Evolutionary conservation across 1,139 yeast genomes (phyloP).

Genomic region (Suhomyces bokatorum): DNA sequence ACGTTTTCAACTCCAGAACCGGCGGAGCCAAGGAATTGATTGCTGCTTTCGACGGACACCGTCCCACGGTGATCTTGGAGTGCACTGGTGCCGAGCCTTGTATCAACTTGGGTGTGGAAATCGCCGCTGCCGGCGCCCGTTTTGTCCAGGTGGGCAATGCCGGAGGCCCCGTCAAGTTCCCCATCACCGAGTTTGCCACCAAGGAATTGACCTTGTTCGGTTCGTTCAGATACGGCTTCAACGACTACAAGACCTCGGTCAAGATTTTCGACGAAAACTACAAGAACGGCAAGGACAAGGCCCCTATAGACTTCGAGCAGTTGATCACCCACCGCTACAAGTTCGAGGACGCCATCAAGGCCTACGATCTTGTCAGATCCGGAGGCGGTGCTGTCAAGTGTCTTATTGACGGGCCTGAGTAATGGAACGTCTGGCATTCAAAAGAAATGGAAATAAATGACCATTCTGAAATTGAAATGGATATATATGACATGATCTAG

Average conservation of each 20-base stretch:
- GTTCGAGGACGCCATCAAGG: conserved; percentile 75
- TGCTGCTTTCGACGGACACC: conserved; percentile 44
- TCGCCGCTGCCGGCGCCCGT: conserved; percentile 61
- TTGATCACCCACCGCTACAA: conserved; percentile 77
- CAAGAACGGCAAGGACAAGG: conserved; percentile 56
- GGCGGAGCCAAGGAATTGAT: conserved; percentile 39
- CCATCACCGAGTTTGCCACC: conserved; percentile 68
- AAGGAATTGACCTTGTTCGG: conserved; percentile 74
- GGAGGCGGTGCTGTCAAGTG: conserved; percentile 48
- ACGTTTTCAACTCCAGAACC: conserved; percentile 56
- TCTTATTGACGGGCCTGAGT: conserved; percentile 48
- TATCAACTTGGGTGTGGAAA: conserved; percentile 60
- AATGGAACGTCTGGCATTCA: no score
- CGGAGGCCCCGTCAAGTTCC: conserved; percentile 63
- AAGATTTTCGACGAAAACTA: conserved; percentile 61
- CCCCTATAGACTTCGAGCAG: conserved; percentile 45
- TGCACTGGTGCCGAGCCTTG: conserved; percentile 76
- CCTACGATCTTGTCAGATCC: conserved; percentile 67
- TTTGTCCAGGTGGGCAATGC: conserved; percentile 82
- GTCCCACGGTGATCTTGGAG: conserved; percentile 64
- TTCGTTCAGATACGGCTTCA: conserved; percentile 77
- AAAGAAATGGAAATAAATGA: no score
- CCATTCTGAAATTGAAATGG: no score
- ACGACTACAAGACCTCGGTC: conserved; percentile 78
- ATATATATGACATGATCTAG: no score